Conservation (phyloP, 371 early-diverging fungal species). For the Rhizopus sp. region DNA sequence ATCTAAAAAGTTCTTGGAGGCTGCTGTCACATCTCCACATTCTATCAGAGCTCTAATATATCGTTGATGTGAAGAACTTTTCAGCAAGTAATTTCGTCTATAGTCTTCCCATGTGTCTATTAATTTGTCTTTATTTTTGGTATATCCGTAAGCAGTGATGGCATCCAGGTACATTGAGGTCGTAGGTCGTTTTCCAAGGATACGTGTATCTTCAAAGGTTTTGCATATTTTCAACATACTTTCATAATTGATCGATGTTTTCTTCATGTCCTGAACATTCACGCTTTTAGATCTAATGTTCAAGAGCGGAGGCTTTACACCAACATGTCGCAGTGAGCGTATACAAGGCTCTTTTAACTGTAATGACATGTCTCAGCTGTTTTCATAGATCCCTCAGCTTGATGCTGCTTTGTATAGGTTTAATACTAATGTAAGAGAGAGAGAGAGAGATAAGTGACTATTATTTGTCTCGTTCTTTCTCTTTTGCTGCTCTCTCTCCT, state of each 20-base stretch:
- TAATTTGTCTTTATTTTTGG: conserved; percentile 13
- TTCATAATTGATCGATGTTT: background rate
- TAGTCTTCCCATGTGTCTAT: conserved; percentile 19
- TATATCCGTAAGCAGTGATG: conserved; percentile 31
- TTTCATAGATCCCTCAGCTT: conserved; percentile 12
- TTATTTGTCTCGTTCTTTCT: background rate
- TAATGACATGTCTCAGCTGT: conserved; percentile 35
- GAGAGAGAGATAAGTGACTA: background rate
- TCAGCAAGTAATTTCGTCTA: conserved; percentile 6
- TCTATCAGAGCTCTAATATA: conserved; percentile 30
- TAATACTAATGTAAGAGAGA: conserved; percentile 6
- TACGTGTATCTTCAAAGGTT: conserved; percentile 1
- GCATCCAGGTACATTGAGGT: conserved; percentile 20
- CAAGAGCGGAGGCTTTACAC: conserved; percentile 12
- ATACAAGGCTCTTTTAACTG: conserved; percentile 45
- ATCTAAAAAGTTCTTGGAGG: conserved; percentile 4
- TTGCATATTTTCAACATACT: background rate
- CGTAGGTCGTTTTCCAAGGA: conserved; percentile 14
- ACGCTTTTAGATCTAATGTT: conserved; percentile 4
- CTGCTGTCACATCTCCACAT: conserved; percentile 13
- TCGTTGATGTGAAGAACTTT: conserved; percentile 6
- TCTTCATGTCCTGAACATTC: conserved; percentile 6
- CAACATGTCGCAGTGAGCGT: conserved; percentile 31
- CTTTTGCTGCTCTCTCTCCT: background rate
- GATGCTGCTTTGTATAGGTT: background rate